Evolutionary conservation across 75 land plant genomes (phyloP), one percentile per base, ranked within the genome.

Genomic region (Picea sitchensis): DNA sequence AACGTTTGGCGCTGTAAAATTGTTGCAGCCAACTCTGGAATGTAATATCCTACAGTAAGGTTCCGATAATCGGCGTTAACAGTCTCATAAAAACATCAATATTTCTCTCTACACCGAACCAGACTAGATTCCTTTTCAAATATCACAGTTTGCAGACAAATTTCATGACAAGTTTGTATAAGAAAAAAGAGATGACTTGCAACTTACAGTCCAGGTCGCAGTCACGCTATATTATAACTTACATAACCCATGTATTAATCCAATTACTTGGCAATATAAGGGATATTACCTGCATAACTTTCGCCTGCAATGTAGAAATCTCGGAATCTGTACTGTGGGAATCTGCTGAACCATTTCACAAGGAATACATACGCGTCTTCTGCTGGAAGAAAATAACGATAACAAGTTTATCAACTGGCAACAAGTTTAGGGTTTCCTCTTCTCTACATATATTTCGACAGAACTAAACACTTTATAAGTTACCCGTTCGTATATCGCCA

Each of bases 241-340:
- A n/a, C n/a, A 47, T 47, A 47, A 7, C 6, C 9, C 9, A 47
- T 5, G 8, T 6, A 5, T 11, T n/a, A 63, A 8, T 5, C 1
- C 5, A 41, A 41, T 5, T 41, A 41, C 44, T 4, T 4, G 44
- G 44, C 5, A 41, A 41, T 26, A 5, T 41, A 41, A 41, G 4
- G 26, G 2, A 26, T 76, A 20, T 75, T 73, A 89, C 95, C 95
- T 81, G 87, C 95, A 76, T 91, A 93, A 80, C 96, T 93, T 77
- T 91, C 93, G 5, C 96, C 96, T 44, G 90, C 69, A 2, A 93
- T 93, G 82, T 85, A 91, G 78, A 91, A 91, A n/a, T 89, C 90
- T 74, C 85, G 86, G 58, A 81, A 74, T 47, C 87, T 89, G 41
- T 67, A 91, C 73, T 91, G 90, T 73, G 96, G 93, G 72, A 89